Conservation (phyloP, 225 moss, liverwort and hornwort species). For the Rhytidiadelphus loreus region DNA sequence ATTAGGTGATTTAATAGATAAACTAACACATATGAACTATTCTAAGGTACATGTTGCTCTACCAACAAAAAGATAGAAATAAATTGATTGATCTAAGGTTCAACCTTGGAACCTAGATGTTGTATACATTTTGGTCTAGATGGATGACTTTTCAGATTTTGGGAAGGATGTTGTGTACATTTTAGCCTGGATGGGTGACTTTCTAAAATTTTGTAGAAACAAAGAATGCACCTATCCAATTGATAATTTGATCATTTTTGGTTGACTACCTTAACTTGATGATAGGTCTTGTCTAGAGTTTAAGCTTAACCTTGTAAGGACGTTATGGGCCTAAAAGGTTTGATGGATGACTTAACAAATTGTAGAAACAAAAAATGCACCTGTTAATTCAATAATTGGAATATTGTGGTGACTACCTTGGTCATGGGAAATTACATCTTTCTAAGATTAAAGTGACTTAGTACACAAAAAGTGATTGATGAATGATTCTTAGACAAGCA, state of each 20-base stretch:
- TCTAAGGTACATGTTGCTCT: background rate
- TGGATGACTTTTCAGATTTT: too few relatives aligned
- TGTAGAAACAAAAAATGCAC: background rate
- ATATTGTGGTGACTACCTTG: background rate
- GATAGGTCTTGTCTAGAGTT: rapidly evolving
- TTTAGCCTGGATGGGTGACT: too few relatives aligned
- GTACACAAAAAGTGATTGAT: rapidly evolving
- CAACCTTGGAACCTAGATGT: too few relatives aligned
- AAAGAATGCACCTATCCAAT: background rate
- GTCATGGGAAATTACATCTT: rapidly evolving
- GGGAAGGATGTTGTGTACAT: too few relatives aligned
- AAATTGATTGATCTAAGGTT: background rate
- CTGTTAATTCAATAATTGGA: background rate
- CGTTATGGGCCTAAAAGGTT: rapidly evolving
- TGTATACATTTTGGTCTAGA: too few relatives aligned
- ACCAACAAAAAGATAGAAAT: background rate
- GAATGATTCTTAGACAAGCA: background rate
- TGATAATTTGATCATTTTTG: background rate
- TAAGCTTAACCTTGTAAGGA: background rate
- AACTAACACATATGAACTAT: background rate
- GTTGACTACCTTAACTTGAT: rapidly evolving
- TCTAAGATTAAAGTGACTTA: rapidly evolving
- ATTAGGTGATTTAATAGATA: background rate
- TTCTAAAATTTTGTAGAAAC: background rate
- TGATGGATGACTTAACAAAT: rapidly evolving